These are phyloP conservation scores for Saccharomycopsis lassenensis DNA, from an alignment of 805 yeast species.

Conservation along the genomic window DNA sequence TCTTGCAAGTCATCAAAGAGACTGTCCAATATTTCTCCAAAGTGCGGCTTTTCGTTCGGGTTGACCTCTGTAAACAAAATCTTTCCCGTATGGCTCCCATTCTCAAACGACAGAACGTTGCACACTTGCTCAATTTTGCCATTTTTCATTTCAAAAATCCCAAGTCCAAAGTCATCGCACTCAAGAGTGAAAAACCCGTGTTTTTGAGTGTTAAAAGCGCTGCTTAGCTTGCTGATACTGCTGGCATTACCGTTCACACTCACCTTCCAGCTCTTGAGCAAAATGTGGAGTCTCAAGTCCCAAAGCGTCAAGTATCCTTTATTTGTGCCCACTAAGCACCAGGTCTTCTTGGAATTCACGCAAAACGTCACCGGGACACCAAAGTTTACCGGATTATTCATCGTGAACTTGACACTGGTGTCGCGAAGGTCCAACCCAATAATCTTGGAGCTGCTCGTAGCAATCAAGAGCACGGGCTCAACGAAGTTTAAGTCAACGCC, in stretches of 20 bases:
- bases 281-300: constrained; percentile 63
- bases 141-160: constrained; percentile 41
- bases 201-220: constrained; percentile 7
- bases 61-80: too few relatives aligned
- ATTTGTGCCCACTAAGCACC: constrained; percentile 68
- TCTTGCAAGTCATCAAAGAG: too few relatives aligned
- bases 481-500: too few relatives aligned
- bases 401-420: constrained; percentile 31
- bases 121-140: constrained; percentile 14
- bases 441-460: constrained; percentile 44
- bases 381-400: constrained; percentile 48
- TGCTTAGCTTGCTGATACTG: constrained; percentile 38
- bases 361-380: constrained; percentile 59
- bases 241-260: constrained; percentile 33
- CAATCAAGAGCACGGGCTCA: too few relatives aligned
- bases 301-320: constrained; percentile 68
- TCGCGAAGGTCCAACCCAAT: constrained; percentile 46
- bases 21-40: too few relatives aligned
- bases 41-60: too few relatives aligned
- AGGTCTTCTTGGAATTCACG: constrained; percentile 39
- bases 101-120: too few relatives aligned
- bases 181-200: constrained; percentile 14
- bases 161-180: constrained; percentile 13
- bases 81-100: too few relatives aligned
- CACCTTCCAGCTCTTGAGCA: constrained; percentile 53